Conservation (phyloP, 2,329 filamentous ascomycete species). For the Colletotrichum noveboracense region DNA sequence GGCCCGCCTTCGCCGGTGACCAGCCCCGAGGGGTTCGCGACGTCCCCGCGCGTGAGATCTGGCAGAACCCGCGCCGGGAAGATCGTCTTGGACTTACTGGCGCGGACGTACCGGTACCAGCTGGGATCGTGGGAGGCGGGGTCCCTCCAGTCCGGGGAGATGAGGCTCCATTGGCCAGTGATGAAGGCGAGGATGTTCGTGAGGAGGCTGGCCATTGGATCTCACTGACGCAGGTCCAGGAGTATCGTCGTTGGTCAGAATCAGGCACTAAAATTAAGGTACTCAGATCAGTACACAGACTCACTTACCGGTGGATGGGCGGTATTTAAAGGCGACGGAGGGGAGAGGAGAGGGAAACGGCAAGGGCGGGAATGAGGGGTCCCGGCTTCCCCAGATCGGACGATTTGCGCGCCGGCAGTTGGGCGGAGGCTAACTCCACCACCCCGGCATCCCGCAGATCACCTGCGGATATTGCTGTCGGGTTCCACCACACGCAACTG, state of each 20-base stretch:
- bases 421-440: neutral
- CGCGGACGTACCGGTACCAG: conserved; percentile 46
- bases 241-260: neutral
- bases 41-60: conserved; percentile 38
- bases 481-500: neutral
- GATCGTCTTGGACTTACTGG: conserved; percentile 36
- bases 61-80: conserved; percentile 35
- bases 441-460: conserved; percentile 1
- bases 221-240: neutral
- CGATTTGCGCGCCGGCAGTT: neutral
- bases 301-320: neutral
- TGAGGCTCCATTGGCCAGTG: neutral
- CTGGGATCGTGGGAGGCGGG: conserved; percentile 16
- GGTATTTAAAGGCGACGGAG: neutral
- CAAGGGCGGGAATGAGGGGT: conserved; percentile 12
- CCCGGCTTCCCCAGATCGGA: conserved; percentile 17
- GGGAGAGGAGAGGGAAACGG: neutral
- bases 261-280: neutral
- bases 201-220: neutral
- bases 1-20: conserved; percentile 26
- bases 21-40: conserved; percentile 42
- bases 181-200: neutral
- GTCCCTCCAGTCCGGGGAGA: neutral
- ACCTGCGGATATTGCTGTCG: neutral
- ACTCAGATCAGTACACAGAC: neutral